Percentiles rank a stretch among this genome's conserved stretches.
phyloP scores from a whole-genome alignment of 108 stramenopile species.

The Licmophora abbreviata region DNA sequence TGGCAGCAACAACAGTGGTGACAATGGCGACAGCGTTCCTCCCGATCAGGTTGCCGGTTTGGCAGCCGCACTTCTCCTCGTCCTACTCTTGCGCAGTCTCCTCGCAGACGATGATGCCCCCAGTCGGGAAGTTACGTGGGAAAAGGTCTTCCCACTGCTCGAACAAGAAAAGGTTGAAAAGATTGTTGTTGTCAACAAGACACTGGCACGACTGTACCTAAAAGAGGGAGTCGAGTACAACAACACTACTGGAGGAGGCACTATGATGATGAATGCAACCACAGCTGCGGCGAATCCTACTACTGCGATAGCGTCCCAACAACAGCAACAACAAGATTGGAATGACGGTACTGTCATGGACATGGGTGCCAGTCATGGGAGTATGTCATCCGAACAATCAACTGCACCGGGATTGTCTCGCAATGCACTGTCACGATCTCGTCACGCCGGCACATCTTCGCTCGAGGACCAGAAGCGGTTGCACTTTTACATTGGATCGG shows the following conservation, averaged over 20 bases:
- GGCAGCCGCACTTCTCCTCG: constrained; percentile 35
- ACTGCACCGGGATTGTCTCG: too few species aligned
- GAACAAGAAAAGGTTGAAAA: constrained; percentile 82
- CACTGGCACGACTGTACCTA: constrained; percentile 70
- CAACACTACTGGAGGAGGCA: not conserved
- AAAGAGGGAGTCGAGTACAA: constrained; percentile 19
- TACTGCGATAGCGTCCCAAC: too few species aligned
- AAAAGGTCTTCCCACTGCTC: constrained; percentile 60
- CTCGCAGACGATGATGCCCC: constrained; percentile 44
- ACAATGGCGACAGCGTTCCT: constrained; percentile 19
- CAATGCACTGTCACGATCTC: not conserved
- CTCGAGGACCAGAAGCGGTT: constrained; percentile 28
- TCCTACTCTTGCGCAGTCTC: constrained; percentile 40
- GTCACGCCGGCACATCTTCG: not conserved
- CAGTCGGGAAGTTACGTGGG: constrained; percentile 77
- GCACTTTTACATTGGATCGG: constrained; percentile 95
- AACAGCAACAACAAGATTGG: constrained; percentile 26
- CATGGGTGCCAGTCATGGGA: constrained; percentile 21
- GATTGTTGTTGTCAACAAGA: constrained; percentile 87
- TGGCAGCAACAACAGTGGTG: constrained; percentile 25
- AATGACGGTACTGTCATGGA: constrained; percentile 42
- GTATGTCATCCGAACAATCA: not conserved
- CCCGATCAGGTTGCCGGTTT: constrained; percentile 50
- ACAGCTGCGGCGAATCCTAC: constrained; percentile 1
- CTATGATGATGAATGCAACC: not conserved